Conservation (phyloP, 228 moss, liverwort and hornwort genomes). For the Sphagnum fallax region DNA sequence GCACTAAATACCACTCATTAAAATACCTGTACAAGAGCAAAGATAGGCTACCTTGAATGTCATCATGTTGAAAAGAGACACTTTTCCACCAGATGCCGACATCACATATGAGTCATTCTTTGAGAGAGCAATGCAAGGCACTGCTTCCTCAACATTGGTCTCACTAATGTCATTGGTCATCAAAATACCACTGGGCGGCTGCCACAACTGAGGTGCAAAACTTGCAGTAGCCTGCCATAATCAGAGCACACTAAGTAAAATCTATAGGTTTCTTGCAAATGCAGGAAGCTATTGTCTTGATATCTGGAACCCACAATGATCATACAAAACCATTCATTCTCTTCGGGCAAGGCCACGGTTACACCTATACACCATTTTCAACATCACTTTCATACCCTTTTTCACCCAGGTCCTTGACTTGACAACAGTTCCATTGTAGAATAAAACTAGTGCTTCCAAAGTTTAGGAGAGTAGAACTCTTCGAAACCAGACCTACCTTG, state of each 20-base stretch:
- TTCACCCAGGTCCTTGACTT: too few relatives aligned
- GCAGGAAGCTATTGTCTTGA: too few relatives aligned
- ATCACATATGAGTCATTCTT: constrained; percentile 99
- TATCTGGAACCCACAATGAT: too few relatives aligned
- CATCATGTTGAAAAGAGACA: constrained; percentile 99
- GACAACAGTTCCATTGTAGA: too few relatives aligned
- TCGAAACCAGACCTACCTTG: constrained; percentile 36
- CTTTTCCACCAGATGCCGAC: constrained; percentile 98
- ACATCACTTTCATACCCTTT: too few relatives aligned
- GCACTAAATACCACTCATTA: too few relatives aligned
- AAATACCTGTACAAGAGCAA: not conserved
- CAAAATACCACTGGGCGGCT: constrained; percentile 92
- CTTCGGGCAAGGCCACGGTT: too few relatives aligned
- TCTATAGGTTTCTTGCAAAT: not conserved
- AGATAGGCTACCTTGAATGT: constrained; percentile 72
- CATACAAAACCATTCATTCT: not conserved
- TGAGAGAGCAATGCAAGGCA: constrained; percentile 93
- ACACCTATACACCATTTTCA: too few relatives aligned
- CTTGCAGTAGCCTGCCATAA: constrained; percentile 81
- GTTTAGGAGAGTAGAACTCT: not conserved
- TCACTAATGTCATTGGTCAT: constrained; percentile 98
- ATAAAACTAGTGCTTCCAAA: too few relatives aligned
- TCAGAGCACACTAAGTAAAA: not conserved
- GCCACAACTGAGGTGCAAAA: constrained; percentile 79
- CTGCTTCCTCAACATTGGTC: constrained; percentile 93